Evolutionary conservation across 495 filamentous ascomycete species (phyloP), one percentile per base, ranked within the genome.

Genomic region (Daldinia grandis): DNA sequence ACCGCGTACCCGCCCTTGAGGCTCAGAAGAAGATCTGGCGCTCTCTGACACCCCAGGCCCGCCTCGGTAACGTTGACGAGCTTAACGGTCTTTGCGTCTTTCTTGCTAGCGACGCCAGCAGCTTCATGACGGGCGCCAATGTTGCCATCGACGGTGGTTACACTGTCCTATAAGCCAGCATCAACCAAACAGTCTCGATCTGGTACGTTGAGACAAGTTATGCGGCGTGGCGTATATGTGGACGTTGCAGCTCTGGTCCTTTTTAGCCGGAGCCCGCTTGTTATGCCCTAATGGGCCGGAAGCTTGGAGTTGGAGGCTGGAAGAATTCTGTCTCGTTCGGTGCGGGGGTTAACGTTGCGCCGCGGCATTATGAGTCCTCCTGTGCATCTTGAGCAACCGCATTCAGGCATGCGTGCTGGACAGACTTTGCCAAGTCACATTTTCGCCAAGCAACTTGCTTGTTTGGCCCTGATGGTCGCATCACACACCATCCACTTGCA

Each of bases 1-100:
- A 92, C 84, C 87, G 89, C 40, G 89, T 91, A 5, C 89, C 89
- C 47, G 89, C 88, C 38, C 85, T 92, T 30, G 88, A 92, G 62
- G 89, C 88, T 42, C 87, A 93, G 80, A 93, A 93, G 83, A 87
- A 86, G 78, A 89, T 93, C 75, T 97, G 93, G 93, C 87, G 86
- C 56, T 84, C 84, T 9, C 78, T 90, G 47, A 95, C 91, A 28
- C 93, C 93, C 0, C 90, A 89, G 83, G 82, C 84, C 24, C 84
- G 92, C 19, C 85, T 95, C 56, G 93, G 93, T 14, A 81, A 77
- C 42, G 88, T 91, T 12, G 88, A 93, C 71, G 93, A 94, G 71
- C 80, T 96, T 25, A 93, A 94, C 73, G 90, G 89, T 17, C 83
- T 93, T 27, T 90, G 93, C 37, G 89, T 95, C 42, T 91, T 92